Base-by-base conservation (phyloP, 1,284 basidiomycete genomes). In the Trichosporon faecale region DNA sequence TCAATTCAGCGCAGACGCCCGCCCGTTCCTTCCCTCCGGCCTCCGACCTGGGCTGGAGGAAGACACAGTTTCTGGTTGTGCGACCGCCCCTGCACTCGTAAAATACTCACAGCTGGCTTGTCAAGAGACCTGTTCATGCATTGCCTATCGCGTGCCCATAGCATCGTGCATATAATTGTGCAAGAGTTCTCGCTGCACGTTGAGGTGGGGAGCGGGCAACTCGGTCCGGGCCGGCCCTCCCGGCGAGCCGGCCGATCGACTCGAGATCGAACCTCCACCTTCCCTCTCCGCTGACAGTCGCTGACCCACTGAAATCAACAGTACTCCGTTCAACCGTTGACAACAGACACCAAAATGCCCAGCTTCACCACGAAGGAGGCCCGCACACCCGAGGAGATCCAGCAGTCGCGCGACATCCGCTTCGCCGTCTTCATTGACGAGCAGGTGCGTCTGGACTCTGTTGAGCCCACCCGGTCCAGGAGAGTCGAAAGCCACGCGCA, bases 351-450 rank as follows among this genome's bases (percentile, higher is more conserved):
- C 46, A 31, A 5, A 31, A 68, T 57, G 65, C 55, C 76, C 73
- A 21, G 60, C 70, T 77, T 74, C 70, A 68, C 57, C 0, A 66
- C 80, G 68, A 76, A 76, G 63, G 69, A 78, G 21, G 80, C 77
- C 7, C 35, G 72, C 57, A 77, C 75, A 11, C 72, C 75, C 29
- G 79, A 79, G 49, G 75, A 80, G 64, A 71, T 80, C 21, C 75
- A 80, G 69, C 79, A 78, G 37, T 82, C 81, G 68, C 76, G 77
- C 65, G 77, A 79, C 72, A 76, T 83, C 55, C 73, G 82, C 16
- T 75, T 82, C 29, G 79, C 82, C 68, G 82, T 84, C 16, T 84
- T 84, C 66, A 74, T 76, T 9, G 78, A 80, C 7, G 82, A 83
- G 72, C 81, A 83, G 75, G 81, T 82, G 9, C 31, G 31, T 33